Percentiles rank a stretch among this genome's conserved stretches.
These are phyloP conservation scores for Beta vulgaris DNA, from an alignment of 148 eudicot genomes.

Conservation along the genomic window DNA sequence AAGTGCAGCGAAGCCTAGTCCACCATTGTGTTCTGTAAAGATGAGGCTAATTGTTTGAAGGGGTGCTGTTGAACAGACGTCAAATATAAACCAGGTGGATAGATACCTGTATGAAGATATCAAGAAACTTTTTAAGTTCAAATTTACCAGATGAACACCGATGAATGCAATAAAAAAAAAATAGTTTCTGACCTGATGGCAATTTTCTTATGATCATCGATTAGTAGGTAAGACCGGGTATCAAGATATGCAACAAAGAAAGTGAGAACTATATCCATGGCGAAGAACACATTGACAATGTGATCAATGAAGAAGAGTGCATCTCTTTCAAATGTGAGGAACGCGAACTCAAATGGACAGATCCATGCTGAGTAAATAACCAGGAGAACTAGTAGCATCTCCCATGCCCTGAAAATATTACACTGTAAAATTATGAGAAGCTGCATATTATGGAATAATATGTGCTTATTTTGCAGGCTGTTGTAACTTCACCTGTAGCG, in stretches of 20 bases:
- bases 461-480: background rate
- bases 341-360: conserved; percentile 85
- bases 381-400: conserved; percentile 61
- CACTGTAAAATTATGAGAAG: background rate
- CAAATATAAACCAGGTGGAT: conserved; percentile 81
- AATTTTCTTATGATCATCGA: conserved; percentile 73
- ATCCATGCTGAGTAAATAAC: conserved; percentile 94
- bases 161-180: no score
- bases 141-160: background rate
- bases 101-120: conserved; percentile 53
- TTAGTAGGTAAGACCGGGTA: conserved; percentile 56
- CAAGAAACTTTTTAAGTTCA: no score
- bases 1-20: conserved; percentile 64
- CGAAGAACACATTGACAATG: conserved; percentile 78
- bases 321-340: conserved; percentile 46
- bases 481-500: conserved; percentile 49
- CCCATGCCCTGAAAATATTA: conserved; percentile 75
- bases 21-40: conserved; percentile 53
- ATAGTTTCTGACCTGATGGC: conserved; percentile 58
- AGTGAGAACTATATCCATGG: conserved; percentile 77
- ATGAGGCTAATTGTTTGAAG: conserved; percentile 62
- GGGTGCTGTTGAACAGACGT: conserved; percentile 84
- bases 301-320: conserved; percentile 59
- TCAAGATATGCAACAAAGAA: conserved; percentile 92
- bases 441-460: background rate